phyloP scores from a whole-genome alignment of 1,284 basidiomycete genomes.

The Kwoniella shivajii region DNA sequence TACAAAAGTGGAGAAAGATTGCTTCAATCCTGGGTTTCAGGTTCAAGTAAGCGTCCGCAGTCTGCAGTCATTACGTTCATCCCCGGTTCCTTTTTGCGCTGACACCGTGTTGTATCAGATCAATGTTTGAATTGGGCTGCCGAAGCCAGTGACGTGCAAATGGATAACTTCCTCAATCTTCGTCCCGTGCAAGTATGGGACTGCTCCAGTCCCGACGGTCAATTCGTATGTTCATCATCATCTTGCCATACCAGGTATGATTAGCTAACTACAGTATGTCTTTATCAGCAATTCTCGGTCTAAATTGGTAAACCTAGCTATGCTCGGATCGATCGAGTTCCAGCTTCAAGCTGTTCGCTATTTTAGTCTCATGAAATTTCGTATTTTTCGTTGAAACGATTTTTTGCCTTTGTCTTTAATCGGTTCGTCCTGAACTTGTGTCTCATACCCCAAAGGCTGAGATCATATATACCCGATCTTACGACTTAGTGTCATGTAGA shows the following conservation, averaged over 20 bases:
- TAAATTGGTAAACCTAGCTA: not conserved
- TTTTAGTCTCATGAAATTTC: too few relatives aligned
- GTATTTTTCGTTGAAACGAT: too few relatives aligned
- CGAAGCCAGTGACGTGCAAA: not conserved
- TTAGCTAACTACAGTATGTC: too few relatives aligned
- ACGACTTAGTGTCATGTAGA: not conserved
- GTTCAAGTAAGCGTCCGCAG: too few relatives aligned
- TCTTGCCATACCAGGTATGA: not conserved
- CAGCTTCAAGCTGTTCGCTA: too few relatives aligned
- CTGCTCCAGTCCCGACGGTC: not conserved
- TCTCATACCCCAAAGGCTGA: too few relatives aligned
- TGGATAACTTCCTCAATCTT: conserved; percentile 9
- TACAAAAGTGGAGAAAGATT: not conserved
- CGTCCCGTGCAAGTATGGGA: conserved; percentile 4
- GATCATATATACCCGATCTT: not conserved
- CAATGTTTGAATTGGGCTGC: conserved; percentile 2
- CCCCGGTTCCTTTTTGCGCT: not conserved
- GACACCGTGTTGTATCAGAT: not conserved
- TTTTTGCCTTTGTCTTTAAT: too few relatives aligned
- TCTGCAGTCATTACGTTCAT: too few relatives aligned
- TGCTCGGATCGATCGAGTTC: not conserved
- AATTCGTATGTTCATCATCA: not conserved
- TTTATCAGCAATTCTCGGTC: not conserved
- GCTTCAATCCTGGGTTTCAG: not conserved
- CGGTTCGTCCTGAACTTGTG: too few relatives aligned